Base-by-base conservation (phyloP, 257 asterid genomes). In the Ophiorrhiza pumila region DNA sequence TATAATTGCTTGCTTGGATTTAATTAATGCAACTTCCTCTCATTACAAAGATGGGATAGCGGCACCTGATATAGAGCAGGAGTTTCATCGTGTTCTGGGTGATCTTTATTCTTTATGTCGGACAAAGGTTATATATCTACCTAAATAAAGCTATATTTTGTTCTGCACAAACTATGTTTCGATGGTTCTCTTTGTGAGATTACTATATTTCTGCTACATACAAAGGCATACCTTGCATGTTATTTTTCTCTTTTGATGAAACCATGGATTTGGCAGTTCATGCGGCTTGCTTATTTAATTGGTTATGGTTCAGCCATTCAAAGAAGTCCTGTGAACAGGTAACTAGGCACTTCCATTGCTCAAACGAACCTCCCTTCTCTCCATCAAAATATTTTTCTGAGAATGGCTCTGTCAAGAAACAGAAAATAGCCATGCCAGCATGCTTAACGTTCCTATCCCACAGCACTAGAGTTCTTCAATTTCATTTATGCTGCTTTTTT, bases 261-360 rank as follows among this genome's bases (percentile, higher is more conserved):
- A 52, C 76, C 67, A 64, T 84, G 58, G 69, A 79, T 84, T 71
- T 83, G 81, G 85, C 96, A 95, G 99, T 90, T 91, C 82, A 87
- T 95, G 97, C 91, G 99, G 81, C 91, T 95, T 74, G 99, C 97
- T 8, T 89, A 95, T 83, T 80, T 95, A 75, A 78, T 95, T 87
- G 99, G 99, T 83, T 95, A 85, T 83, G 98, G 96, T 74, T 80
- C 89, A 53, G 86, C 87, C 68, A 89, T 95, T 42, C 97, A 89
- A 80, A 86, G 92, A 79, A 95, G 97, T 84, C 95, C 99, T 32
- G 96, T 90, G 80, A 95, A 92, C 87, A 95, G 99, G 99, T 95
- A 85, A 50, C n/a, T 39, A 0, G 23, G 60, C 66, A 53, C 39
- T 69, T 67, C 66, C 57, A 15, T 31, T 27, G 23, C 34, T 41